Base-by-base conservation (phyloP, 2,329 filamentous ascomycete species). In the Diplocarpon mali region DNA sequence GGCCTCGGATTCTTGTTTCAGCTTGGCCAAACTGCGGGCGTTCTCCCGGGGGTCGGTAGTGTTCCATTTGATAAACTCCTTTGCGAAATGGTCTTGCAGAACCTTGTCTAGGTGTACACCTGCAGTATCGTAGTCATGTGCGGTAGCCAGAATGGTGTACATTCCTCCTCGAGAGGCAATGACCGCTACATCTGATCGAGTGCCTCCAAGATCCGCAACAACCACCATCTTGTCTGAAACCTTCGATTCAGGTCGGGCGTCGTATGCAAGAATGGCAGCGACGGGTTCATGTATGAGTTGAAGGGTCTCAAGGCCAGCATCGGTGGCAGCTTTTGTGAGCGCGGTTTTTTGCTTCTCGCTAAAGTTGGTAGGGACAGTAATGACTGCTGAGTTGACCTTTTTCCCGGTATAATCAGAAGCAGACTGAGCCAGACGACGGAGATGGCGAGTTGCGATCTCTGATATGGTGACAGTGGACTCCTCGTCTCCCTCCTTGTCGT, bases 11-110 rank as follows among this genome's bases (percentile, higher is more conserved):
- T 96, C 92, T 38, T 88, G 74, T 67, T 87, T 90, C 55, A 98
- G 72, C 75, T 96, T 98, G 50, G 92, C 89, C 57, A 95, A 69
- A 58, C 84, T 83, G 59, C 81, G 81, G 44, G 81, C 73, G 63
- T 92, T 86, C 61, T 81, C 75, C 56, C 89, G 78, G 16, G 92
- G 92, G 65, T 96, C 92, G 46, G 78, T 78, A 30, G 66, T 67
- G 69, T 96, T 78, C 75, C 94, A 95, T 78, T 98, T 96, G 62
- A 92, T 76, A 69, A 98, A 98, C 68, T 98, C 92, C 75, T 98
- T 98, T 57, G 90, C 85, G 58, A 96, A 95, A 72, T 95, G 83
- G 64, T 98, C 90, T 64, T 95, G 85, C 47, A 98, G 75, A 40
- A 90, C 83, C 64, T 92, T 77, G 70, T 98, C 92, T 46, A 98